phyloP scores from a whole-genome alignment of 495 filamentous ascomycete species.

The Penicillium nucicola region DNA sequence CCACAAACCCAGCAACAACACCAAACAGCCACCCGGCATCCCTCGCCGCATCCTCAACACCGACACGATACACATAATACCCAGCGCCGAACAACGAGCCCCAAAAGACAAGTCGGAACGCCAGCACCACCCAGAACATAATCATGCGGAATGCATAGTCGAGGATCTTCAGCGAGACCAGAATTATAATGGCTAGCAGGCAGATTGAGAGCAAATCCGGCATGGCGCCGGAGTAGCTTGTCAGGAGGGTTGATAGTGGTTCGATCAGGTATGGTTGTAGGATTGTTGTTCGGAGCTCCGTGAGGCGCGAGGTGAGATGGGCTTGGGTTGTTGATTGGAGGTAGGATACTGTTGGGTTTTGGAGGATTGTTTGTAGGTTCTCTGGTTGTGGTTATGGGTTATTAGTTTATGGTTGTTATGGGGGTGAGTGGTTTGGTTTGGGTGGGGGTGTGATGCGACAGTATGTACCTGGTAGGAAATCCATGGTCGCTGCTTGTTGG shows the following conservation, averaged over 20 bases:
- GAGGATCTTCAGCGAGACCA: slow-evolving; percentile 65
- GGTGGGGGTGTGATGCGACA: not conserved
- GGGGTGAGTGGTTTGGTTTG: not conserved
- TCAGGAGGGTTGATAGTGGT: slow-evolving; percentile 46
- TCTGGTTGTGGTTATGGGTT: slow-evolving; percentile 1
- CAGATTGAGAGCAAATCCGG: slow-evolving; percentile 62
- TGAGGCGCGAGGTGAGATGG: slow-evolving; percentile 27
- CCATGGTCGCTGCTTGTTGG: slow-evolving; percentile 9
- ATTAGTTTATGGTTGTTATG: not conserved
- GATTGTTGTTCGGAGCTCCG: slow-evolving; percentile 35
- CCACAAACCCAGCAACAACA: slow-evolving; percentile 53
- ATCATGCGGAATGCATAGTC: slow-evolving; percentile 63
- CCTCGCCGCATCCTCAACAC: slow-evolving; percentile 54
- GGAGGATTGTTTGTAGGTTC: slow-evolving; percentile 27
- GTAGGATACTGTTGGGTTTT: slow-evolving; percentile 20
- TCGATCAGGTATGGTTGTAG: slow-evolving; percentile 40
- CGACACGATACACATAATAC: slow-evolving; percentile 59
- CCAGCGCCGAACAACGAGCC: slow-evolving; percentile 44
- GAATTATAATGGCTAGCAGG: slow-evolving; percentile 50
- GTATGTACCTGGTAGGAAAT: slow-evolving; percentile 22
- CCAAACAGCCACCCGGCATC: slow-evolving; percentile 58
- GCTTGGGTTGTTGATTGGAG: slow-evolving; percentile 14
- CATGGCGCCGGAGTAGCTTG: slow-evolving; percentile 43
- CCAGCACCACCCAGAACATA: slow-evolving; percentile 69
- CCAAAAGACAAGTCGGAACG: slow-evolving; percentile 58